Base-by-base conservation (phyloP, 352 stramenopile species). In the Plasmopara muralis region DNA sequence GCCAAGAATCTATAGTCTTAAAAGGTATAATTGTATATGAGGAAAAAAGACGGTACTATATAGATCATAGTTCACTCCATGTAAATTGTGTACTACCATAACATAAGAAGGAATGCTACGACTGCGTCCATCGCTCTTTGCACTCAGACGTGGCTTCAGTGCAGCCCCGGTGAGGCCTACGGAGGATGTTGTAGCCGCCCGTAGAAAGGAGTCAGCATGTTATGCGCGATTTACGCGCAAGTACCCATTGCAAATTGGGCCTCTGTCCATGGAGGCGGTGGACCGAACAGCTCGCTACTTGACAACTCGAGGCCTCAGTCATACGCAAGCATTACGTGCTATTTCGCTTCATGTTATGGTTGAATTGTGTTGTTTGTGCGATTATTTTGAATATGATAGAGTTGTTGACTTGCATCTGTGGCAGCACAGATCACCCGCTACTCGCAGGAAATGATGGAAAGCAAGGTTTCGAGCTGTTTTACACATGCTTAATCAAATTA, bases 181-280 rank as follows among this genome's bases (percentile, higher is more conserved):
- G 12, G 35, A 39, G 5, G 35, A 44, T 10, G 41, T 18, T 8
- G 30, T 44, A 1, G 43, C 37, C 14, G 29, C 9, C 4, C 46
- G 43, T 5, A 18, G 48, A 43, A 43, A 62, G 44, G 35, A 59
- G 28, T 58, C 43, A 18, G 12, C 46, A 57, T 74, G 55, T 35
- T 77, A 73, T 47, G 67, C 43, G 31, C 71, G 71, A 29, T 74
- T 82, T 43, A 53, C 45, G 20, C 62, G 66, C 35, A 82, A 82
- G 45, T 51, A 62, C 25, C 58, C 52, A 33, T 30, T 41, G n/a
- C 38, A 50, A n/a, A 2, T 31, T 20, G 34, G 29, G 3, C 37
- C 13, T 15, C 34, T 50, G 30, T 15, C 34, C 13, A 55, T 66
- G n/a, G 59, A 68, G 29, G 25, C 43, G 6, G 37, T 77, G 20